Evolutionary conservation across 2,329 filamentous ascomycete species (phyloP).

Genomic region (Beauveria sp.): DNA sequence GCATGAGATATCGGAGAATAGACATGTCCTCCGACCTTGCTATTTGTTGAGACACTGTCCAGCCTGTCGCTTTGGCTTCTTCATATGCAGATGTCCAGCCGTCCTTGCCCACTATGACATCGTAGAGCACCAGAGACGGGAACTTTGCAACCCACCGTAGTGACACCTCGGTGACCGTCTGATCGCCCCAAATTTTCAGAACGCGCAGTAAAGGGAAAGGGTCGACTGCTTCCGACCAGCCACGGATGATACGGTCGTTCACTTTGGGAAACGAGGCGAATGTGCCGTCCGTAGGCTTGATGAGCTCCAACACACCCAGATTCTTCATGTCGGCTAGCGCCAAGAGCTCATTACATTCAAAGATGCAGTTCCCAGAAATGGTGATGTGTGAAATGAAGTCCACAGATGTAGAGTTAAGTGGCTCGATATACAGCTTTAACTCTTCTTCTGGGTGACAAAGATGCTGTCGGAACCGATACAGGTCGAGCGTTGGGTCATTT

Average conservation of each 20-base stretch:
- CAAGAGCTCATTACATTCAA: slow-evolving; percentile 32
- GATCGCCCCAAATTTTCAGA: slow-evolving; percentile 36
- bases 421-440: slow-evolving; percentile 29
- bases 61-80: slow-evolving; percentile 23
- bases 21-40: slow-evolving; percentile 23
- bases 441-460: slow-evolving; percentile 28
- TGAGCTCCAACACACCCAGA: slow-evolving; percentile 39
- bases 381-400: slow-evolving; percentile 35
- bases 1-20: slow-evolving; percentile 27
- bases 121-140: slow-evolving; percentile 37
- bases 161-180: slow-evolving; percentile 31
- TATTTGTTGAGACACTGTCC: slow-evolving; percentile 23
- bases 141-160: slow-evolving; percentile 34
- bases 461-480: slow-evolving; percentile 32
- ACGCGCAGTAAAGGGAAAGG: slow-evolving; percentile 41
- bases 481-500: slow-evolving; percentile 26
- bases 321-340: slow-evolving; percentile 35
- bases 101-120: slow-evolving; percentile 27
- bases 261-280: slow-evolving; percentile 26
- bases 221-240: slow-evolving; percentile 33
- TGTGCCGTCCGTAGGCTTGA: slow-evolving; percentile 28
- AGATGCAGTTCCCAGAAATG: slow-evolving; percentile 29
- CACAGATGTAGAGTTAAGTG: slow-evolving; percentile 26
- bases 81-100: slow-evolving; percentile 28
- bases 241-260: slow-evolving; percentile 37